Percentiles rank a stretch among this genome's conserved stretches.
Evolutionary conservation across 352 stramenopile species (phyloP).

Genomic region (Phytopythium sindhum): DNA sequence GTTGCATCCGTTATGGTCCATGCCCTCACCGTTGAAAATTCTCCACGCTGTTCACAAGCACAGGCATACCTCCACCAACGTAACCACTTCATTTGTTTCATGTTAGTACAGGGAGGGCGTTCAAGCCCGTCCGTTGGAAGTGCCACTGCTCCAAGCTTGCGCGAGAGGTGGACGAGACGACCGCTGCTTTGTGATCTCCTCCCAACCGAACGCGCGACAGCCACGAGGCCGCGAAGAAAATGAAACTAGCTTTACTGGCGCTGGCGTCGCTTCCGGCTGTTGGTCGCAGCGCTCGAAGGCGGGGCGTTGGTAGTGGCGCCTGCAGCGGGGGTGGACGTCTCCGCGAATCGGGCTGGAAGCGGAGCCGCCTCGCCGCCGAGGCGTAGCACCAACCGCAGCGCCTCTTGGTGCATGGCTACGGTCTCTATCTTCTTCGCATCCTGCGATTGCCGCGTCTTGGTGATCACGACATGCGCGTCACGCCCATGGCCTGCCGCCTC

Average conservation of each 20-base stretch:
- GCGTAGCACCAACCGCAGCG: background rate
- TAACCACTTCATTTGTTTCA: background rate
- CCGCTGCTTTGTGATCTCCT: background rate
- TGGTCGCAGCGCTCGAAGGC: background rate
- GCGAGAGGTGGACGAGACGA: too few relatives aligned
- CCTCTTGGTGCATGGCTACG: conserved; percentile 8
- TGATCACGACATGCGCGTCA: conserved; percentile 15
- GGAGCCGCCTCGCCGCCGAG: conserved; percentile 1
- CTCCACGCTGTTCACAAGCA: background rate
- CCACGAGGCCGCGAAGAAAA: background rate
- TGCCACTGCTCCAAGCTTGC: too few relatives aligned
- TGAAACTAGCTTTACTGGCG: background rate
- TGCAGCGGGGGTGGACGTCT: background rate
- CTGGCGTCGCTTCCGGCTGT: conserved; percentile 1
- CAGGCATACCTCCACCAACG: background rate
- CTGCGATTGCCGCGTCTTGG: conserved; percentile 11
- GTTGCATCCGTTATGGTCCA: background rate
- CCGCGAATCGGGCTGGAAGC: background rate
- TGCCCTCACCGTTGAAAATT: background rate
- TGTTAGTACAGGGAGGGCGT: background rate
- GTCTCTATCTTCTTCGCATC: conserved; percentile 5
- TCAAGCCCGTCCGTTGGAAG: background rate
- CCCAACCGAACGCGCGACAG: background rate
- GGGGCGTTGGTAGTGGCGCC: background rate
- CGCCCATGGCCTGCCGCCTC: conserved; percentile 11